Conservation (phyloP, 768 basidiomycete genomes). For the Imleria badia region DNA sequence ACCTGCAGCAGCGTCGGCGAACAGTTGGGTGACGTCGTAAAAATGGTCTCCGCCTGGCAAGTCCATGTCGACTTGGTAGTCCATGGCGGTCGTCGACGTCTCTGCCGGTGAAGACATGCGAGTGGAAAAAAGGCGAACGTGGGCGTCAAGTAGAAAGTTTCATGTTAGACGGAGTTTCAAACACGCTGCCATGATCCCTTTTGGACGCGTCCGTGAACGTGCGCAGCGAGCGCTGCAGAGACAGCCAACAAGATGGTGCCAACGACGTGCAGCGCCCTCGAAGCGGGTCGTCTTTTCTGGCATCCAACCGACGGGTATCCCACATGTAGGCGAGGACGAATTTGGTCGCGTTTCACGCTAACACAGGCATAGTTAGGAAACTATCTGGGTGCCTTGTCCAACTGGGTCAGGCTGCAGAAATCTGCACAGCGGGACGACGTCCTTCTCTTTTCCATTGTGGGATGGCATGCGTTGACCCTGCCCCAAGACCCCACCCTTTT, state of each 20-base stretch:
- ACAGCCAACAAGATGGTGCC: background rate
- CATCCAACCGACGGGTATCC: conserved; percentile 91
- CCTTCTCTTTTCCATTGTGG: conserved; percentile 85
- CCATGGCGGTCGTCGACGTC: conserved; percentile 17
- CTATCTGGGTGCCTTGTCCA: conserved; percentile 84
- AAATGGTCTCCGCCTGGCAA: conserved; percentile 62
- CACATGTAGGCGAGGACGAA: conserved; percentile 58
- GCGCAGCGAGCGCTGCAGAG: conserved; percentile 4
- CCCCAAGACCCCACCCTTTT: conserved; percentile 78
- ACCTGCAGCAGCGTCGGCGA: conserved; percentile 65
- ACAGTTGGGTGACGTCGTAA: conserved; percentile 60
- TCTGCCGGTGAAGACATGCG: conserved; percentile 2
- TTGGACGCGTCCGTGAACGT: conserved; percentile 8
- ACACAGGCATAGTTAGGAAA: conserved; percentile 72
- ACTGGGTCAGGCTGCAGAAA: conserved; percentile 84
- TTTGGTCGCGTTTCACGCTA: background rate
- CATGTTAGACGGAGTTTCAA: conserved; percentile 33
- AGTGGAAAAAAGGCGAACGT: background rate
- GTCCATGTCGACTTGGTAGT: conserved; percentile 11
- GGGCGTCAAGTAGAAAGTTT: conserved; percentile 3
- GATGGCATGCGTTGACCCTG: conserved; percentile 91
- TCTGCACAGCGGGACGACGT: conserved; percentile 55
- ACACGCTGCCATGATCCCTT: conserved; percentile 12
- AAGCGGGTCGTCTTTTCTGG: conserved; percentile 74
- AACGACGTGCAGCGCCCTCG: conserved; percentile 5